Percentiles rank a stretch among this genome's conserved stretches.
Evolutionary conservation across 257 asterid genomes (phyloP).

Genomic region (Lantana camara): DNA sequence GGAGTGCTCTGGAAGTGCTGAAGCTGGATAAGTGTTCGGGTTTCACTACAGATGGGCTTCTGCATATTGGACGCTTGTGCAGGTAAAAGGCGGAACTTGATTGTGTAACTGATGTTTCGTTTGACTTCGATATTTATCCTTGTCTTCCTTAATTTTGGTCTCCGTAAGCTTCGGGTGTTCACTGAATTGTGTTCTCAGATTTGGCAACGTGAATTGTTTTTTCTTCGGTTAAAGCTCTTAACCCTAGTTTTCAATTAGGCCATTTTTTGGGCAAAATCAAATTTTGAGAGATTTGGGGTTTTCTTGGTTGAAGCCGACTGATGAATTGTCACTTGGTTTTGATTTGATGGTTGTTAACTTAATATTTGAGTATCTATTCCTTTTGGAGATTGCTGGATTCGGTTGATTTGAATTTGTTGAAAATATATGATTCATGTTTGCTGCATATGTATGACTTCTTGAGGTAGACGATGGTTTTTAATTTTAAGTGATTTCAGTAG

Average conservation of each 20-base stretch:
- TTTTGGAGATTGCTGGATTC: slow-evolving; percentile 3
- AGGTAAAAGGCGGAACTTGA: slow-evolving; percentile 35
- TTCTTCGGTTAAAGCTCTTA: neutral
- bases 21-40: slow-evolving; percentile 81
- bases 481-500: too few relatives aligned
- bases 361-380: neutral
- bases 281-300: neutral
- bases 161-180: neutral
- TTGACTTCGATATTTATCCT: neutral
- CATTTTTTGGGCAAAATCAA: neutral
- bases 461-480: neutral
- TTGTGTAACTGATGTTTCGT: neutral
- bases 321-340: neutral
- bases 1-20: slow-evolving; percentile 50
- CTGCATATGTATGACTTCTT: neutral
- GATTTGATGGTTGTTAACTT: neutral
- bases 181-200: neutral
- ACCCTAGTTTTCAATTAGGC: neutral
- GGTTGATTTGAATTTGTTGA: slow-evolving; percentile 7
- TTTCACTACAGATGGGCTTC: slow-evolving; percentile 65
- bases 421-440: neutral
- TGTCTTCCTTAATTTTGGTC: neutral
- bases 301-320: neutral
- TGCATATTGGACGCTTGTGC: slow-evolving; percentile 56
- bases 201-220: neutral